These are phyloP conservation scores for Croton setiger DNA, from an alignment of 441 rosid genomes.

Conservation along the genomic window DNA sequence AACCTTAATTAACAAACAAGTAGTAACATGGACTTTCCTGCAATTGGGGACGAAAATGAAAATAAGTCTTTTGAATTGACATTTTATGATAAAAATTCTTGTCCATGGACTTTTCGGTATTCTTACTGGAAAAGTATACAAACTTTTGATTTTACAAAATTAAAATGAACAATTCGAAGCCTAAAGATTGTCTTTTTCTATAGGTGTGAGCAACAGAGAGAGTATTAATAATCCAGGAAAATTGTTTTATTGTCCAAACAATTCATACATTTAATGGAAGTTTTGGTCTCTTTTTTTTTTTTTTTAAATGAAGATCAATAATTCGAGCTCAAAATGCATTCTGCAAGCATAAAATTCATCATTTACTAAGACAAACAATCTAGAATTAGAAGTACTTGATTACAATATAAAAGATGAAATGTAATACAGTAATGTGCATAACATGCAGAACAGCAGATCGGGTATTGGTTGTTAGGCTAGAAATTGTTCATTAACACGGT, in stretches of 20 bases:
- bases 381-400: background rate
- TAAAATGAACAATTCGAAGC: conserved; percentile 24
- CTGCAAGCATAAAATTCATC: background rate
- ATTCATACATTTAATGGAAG: too few relatives aligned
- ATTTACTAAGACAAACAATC: background rate
- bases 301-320: background rate
- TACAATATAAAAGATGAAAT: background rate
- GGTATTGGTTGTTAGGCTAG: background rate
- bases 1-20: background rate
- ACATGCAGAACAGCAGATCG: background rate
- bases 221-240: background rate
- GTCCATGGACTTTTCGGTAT: conserved; percentile 31
- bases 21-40: background rate
- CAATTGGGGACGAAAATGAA: background rate
- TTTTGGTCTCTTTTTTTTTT: background rate
- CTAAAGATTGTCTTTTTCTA: conserved; percentile 28
- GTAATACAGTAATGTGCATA: background rate
- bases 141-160: conserved; percentile 24
- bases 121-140: conserved; percentile 29
- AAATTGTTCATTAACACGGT: background rate
- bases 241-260: conserved; percentile 19
- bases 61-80: conserved; percentile 14
- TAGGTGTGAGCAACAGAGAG: conserved; percentile 11
- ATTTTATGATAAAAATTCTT: conserved; percentile 22
- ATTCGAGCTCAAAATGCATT: background rate